phyloP scores from a whole-genome alignment of 306 rosid genomes.

The Cucumis sativus region Cucumber_9930_V3 NC_026661.2:16484501-16485000 shows the following conservation, averaged over 20 bases:
- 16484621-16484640: neutral
- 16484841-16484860: neutral
- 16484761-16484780: neutral
- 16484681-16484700: conserved; percentile 2
- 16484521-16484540: too few species aligned
- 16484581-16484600: too few species aligned
- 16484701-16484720: neutral
- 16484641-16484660: conserved; percentile 10
- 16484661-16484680: conserved; percentile 22
- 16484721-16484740: neutral
- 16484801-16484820: neutral
- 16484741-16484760: neutral
- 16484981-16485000: conserved; percentile 28
- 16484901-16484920: conserved; percentile 10
- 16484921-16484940: conserved; percentile 35
- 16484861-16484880: conserved; percentile 18
- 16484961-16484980: conserved; percentile 13
- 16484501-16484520: too few species aligned
- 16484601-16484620: neutral
- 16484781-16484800: neutral
- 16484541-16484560: too few species aligned
- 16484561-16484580: too few species aligned
- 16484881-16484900: conserved; percentile 26
- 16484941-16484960: conserved; percentile 58
- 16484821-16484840: neutral